Evolutionary conservation across 805 yeast species (phyloP), one percentile per base, ranked within the genome.

Genomic region (Starmerella apicola): DNA sequence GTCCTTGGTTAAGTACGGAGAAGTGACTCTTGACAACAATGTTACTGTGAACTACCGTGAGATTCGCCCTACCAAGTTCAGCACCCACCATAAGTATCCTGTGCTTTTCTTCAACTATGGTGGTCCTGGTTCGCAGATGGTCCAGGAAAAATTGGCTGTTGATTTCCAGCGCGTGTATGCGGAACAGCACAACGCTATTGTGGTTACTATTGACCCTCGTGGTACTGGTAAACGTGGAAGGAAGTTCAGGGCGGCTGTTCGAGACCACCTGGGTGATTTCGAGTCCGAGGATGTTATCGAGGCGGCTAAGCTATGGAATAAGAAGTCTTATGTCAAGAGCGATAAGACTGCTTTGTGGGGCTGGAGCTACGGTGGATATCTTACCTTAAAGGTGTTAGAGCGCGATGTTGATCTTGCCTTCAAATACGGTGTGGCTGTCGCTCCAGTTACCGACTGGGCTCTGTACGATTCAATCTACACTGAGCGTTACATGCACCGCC

Each of bases 331-430:
- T 53, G 79, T 91, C 31, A 81, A 86, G 55, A 59, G 64, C 19
- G 63, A 68, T 3, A 70, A 73, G 44, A 76, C 83, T 10, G 93
- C 94, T 0, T 73, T 88, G 40, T 91, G 96, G 88, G 98, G 98
- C 7, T 91, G 98, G 98, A 81, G 94, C 18, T 91, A 88, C 57
- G 98, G 98, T 35, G 98, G 97, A 0, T 91, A 74, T 56, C 71
- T 84, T 68, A 85, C 98, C 0, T 68, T 91, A 51, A 91, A 86
- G 61, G 80, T 94, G 0, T 63, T 91, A 34, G 97, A 91, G 60
- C 67, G 68, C 18, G 97, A 91, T 59, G 68, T 66, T 2, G 83
- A 84, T 15, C 63, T 72, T 27, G 72, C 76, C 13, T 86, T 91
- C 68, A 73, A 73, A 42, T 91, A 76, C 58, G 97, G 97, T 8